Evolutionary conservation across 805 yeast genomes (phyloP), one percentile per base, ranked within the genome.

Genomic region (Kuraishia hungarica): DNA sequence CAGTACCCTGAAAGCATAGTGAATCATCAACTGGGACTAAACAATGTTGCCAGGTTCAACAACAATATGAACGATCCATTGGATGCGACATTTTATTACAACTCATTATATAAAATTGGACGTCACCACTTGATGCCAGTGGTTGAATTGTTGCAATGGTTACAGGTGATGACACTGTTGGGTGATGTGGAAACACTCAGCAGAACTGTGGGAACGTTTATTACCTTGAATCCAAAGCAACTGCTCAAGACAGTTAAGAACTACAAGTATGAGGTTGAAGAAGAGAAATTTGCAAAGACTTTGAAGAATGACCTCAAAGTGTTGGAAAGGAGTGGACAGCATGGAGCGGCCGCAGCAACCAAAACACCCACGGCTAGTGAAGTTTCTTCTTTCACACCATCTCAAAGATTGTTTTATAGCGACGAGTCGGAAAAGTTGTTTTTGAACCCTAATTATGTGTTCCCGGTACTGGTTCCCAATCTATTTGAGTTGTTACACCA

Each of bases 221-320:
- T 79, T 20, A 67, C 72, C 15, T 72, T 94, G 56, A 86, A 87
- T 54, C 83, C 89, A 23, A 71, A 72, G 48, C 97, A 92, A 65
- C 66, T 94, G 50, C 70, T 84, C 58, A 85, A 86, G 62, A 80
- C 84, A 0, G 78, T 86, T 39, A 86, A 88, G 58, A 80, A 83
- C 61, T 94, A 94, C 70, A 81, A 88, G 51, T 88, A 90, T 63
- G 99, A 94, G 66, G 81, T 90, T 4, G 82, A 85, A 13, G 99
- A 94, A 66, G 72, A 73, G 19, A 85, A 84, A 59, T 72, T 92
- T 51, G 79, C 87, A 8, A 75, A 81, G 51, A 68, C 69, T n/a
- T 70, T 80, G 56, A 75, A 72, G 53, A 76, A 75, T 49, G 74
- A 73, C 60, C 64, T 80, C 39, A 71, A 72, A 52, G 70, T 67